These are phyloP conservation scores for Suhomyces coccinellae DNA, from an alignment of 1,139 yeast genomes.

Conservation along the genomic window DNA sequence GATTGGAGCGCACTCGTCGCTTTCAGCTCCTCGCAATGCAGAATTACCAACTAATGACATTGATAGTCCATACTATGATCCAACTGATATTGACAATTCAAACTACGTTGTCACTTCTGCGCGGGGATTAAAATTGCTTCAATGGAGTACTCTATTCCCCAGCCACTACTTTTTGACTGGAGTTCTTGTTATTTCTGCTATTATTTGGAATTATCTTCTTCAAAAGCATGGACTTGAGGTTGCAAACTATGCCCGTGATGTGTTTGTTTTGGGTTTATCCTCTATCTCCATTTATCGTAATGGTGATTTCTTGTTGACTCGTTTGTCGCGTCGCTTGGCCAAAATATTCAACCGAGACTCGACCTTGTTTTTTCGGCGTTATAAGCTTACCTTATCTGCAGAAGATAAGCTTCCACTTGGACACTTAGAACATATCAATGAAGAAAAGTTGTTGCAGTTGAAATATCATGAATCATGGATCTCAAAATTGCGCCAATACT, in stretches of 20 bases:
- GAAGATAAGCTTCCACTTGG: constrained; percentile 27
- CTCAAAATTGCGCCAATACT: constrained; percentile 16
- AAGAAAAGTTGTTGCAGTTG: constrained; percentile 9
- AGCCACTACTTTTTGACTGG: not conserved
- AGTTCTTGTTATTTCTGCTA: not conserved
- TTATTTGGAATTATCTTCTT: not conserved
- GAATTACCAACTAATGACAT: constrained; percentile 34
- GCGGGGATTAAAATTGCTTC: constrained; percentile 16
- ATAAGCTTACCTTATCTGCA: constrained; percentile 21
- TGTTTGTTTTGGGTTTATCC: constrained; percentile 1
- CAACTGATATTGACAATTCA: constrained; percentile 43
- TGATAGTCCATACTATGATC: constrained; percentile 43
- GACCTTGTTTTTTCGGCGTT: constrained; percentile 20
- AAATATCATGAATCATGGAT: constrained; percentile 19
- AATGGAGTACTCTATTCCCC: not conserved
- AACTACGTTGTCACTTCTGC: constrained; percentile 19
- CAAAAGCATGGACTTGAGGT: not conserved
- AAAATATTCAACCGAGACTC: constrained; percentile 8
- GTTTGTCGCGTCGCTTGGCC: constrained; percentile 5
- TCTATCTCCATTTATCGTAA: constrained; percentile 6
- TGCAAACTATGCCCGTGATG: not conserved
- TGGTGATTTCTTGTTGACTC: constrained; percentile 4
- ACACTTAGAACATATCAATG: constrained; percentile 17
- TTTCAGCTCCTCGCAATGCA: constrained; percentile 47
- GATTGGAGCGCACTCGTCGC: constrained; percentile 41